Evolutionary conservation across 768 basidiomycete genomes (phyloP).

Genomic region (Pisolithus marmoratus): DNA sequence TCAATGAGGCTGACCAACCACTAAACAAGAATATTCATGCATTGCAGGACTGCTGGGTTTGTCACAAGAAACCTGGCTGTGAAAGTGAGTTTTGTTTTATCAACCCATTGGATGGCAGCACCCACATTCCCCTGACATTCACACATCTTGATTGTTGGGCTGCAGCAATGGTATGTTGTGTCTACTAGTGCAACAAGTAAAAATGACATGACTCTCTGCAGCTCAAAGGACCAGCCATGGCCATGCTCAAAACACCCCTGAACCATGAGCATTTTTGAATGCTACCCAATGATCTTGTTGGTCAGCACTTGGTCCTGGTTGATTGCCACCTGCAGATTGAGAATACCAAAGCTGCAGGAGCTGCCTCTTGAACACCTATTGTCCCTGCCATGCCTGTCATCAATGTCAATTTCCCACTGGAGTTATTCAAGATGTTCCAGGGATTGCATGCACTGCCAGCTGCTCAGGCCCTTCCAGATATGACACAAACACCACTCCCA

Average conservation of each 20-base stretch:
- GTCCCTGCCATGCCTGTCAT: too few species aligned
- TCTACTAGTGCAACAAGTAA: not conserved
- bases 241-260: not conserved
- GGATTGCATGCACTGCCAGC: too few species aligned
- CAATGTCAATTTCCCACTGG: too few species aligned
- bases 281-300: not conserved
- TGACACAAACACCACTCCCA: too few species aligned
- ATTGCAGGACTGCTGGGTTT: not conserved
- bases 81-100: too few species aligned
- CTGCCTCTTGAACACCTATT: too few species aligned
- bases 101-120: too few species aligned
- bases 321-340: too few species aligned
- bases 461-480: too few species aligned
- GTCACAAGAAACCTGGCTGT: slow-evolving; percentile 3
- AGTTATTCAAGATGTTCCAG: too few species aligned
- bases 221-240: too few species aligned
- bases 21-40: not conserved
- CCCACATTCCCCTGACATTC: not conserved
- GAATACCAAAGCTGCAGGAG: too few species aligned
- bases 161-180: not conserved
- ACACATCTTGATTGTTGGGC: slow-evolving; percentile 1
- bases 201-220: not conserved
- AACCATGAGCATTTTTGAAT: slow-evolving; percentile 1
- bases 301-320: not conserved
- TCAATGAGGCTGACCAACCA: not conserved